Conservation (phyloP, 371 early-diverging fungal species). For the Mortierella sp. region DNA sequence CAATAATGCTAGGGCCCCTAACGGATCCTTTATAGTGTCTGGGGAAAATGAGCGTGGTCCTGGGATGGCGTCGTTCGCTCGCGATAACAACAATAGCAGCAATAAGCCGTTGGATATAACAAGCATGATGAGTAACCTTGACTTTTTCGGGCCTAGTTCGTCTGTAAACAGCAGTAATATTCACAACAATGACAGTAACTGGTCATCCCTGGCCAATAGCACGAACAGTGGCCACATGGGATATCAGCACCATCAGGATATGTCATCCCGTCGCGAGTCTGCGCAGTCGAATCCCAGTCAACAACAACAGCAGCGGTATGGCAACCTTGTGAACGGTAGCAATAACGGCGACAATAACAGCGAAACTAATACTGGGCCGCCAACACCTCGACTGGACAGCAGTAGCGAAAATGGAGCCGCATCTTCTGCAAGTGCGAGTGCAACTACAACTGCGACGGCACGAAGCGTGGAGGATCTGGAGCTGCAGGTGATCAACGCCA, state of each 20-base stretch:
- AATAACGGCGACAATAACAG: constrained; percentile 6
- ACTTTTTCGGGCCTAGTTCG: constrained; percentile 25
- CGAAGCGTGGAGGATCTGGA: constrained; percentile 56
- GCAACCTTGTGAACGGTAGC: constrained; percentile 5
- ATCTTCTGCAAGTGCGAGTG: neutral
- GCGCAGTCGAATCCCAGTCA: constrained; percentile 5
- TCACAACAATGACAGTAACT: constrained; percentile 8
- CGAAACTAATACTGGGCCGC: neutral
- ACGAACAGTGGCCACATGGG: neutral
- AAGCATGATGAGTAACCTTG: constrained; percentile 37
- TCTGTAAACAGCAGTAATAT: constrained; percentile 7
- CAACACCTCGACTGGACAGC: constrained; percentile 4
- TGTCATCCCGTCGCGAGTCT: constrained; percentile 16
- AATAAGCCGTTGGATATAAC: constrained; percentile 33
- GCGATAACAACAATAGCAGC: constrained; percentile 5
- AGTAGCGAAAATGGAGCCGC: neutral
- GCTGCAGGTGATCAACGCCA: constrained; percentile 57
- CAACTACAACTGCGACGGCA: constrained; percentile 32
- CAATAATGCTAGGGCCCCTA: neutral
- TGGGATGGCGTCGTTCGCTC: constrained; percentile 9
- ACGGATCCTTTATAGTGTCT: constrained; percentile 17
- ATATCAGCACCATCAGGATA: constrained; percentile 9
- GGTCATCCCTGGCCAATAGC: constrained; percentile 27
- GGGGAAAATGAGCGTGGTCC: neutral
- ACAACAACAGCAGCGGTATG: constrained; percentile 3